Percentiles rank a stretch among this genome's conserved stretches.
Evolutionary conservation across 179 eudicot genomes (phyloP).

Genomic region (Corrigiola litoralis): DNA sequence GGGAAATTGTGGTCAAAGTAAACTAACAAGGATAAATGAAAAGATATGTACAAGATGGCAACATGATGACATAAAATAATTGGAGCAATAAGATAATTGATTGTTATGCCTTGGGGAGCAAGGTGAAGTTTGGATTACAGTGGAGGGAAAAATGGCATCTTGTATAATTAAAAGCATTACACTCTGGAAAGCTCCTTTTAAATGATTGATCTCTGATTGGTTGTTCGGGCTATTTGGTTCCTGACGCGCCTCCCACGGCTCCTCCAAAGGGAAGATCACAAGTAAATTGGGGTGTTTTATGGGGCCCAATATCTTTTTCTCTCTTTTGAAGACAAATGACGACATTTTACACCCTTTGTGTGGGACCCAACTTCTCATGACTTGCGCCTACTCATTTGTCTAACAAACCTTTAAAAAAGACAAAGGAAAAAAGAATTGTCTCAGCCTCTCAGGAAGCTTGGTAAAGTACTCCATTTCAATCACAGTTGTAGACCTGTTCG

Average conservation of each 20-base stretch:
- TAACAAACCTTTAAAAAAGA: neutral
- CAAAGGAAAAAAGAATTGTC: neutral
- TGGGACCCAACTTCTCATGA: neutral
- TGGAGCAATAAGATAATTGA: too few species aligned
- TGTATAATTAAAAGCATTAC: neutral
- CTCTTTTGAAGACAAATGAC: constrained; percentile 12
- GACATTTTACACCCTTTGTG: neutral
- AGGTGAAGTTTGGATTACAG: constrained; percentile 7
- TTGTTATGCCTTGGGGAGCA: constrained; percentile 19
- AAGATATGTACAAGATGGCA: neutral
- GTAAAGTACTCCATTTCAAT: too few species aligned
- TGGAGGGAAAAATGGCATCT: neutral
- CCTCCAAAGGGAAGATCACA: neutral
- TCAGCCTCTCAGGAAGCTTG: too few species aligned
- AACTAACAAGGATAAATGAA: too few species aligned
- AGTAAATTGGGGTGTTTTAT: neutral
- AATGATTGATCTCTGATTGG: neutral
- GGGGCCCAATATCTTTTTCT: neutral
- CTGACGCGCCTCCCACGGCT: constrained; percentile 10
- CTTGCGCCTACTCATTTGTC: too few species aligned
- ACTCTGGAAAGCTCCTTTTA: neutral
- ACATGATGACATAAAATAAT: neutral
- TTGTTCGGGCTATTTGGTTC: neutral
- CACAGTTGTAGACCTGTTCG: too few species aligned
- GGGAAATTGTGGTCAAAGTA: neutral